Conservation (phyloP, 1,139 yeast species). For the Geotrichum carabidarum region DNA sequence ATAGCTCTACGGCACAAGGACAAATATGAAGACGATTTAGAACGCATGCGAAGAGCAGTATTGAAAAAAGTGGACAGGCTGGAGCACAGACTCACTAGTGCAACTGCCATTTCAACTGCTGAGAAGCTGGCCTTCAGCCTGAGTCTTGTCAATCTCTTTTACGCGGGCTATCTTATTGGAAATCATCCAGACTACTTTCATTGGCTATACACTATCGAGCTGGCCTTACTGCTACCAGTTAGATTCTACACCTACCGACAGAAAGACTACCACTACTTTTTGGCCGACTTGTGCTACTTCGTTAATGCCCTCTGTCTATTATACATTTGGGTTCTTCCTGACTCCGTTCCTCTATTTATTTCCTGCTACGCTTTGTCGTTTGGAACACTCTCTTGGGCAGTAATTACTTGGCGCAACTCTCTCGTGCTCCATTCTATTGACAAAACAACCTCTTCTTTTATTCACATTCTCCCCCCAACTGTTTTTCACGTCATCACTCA, state of each 20-base stretch:
- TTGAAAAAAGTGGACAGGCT: conserved; percentile 47
- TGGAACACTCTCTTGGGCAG: conserved; percentile 91
- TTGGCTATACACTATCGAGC: conserved; percentile 60
- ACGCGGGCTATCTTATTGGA: conserved; percentile 74
- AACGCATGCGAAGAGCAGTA: conserved; percentile 31
- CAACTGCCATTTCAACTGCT: conserved; percentile 46
- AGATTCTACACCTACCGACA: conserved; percentile 79
- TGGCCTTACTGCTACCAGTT: conserved; percentile 70
- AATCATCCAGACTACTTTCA: conserved; percentile 73
- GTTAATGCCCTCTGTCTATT: conserved; percentile 67
- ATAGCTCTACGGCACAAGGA: conserved; percentile 5
- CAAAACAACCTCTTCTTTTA: conserved; percentile 84
- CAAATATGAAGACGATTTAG: conserved; percentile 34
- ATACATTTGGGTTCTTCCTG: conserved; percentile 79
- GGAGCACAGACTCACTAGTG: conserved; percentile 49
- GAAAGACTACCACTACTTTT: conserved; percentile 74
- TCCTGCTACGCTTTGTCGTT: conserved; percentile 81
- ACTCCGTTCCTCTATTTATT: conserved; percentile 64
- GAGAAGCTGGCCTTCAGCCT: conserved; percentile 80
- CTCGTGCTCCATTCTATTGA: conserved; percentile 87
- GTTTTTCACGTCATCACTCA: conserved; percentile 86
- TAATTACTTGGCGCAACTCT: conserved; percentile 92
- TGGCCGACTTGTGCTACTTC: conserved; percentile 92
- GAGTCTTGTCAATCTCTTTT: conserved; percentile 63
- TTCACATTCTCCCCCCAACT: conserved; percentile 86